Evolutionary conservation across 495 filamentous ascomycete genomes (phyloP).

Genomic region (Aspergillus taichungensis): DNA sequence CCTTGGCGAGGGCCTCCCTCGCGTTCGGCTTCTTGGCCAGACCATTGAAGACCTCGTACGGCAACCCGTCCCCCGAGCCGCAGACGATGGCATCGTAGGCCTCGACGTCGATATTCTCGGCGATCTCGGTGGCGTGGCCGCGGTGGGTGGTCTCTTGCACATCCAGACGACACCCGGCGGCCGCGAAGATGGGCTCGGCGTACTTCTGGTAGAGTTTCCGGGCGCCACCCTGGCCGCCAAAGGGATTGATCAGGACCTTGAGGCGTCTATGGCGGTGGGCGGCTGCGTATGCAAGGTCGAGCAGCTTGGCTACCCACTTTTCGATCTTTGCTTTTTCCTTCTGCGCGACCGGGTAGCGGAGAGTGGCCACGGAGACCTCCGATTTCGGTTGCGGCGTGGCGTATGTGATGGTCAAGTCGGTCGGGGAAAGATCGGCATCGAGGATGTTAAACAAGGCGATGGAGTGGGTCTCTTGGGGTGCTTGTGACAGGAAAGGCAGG

Average conservation of each 20-base stretch:
- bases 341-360: conserved; percentile 53
- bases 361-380: conserved; percentile 45
- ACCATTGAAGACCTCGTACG: conserved; percentile 93
- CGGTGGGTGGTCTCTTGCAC: conserved; percentile 61
- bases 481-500: conserved; percentile 2
- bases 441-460: conserved; percentile 81
- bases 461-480: conserved; percentile 33
- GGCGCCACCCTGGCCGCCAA: conserved; percentile 76
- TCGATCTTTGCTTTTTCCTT: conserved; percentile 41
- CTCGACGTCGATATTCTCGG: conserved; percentile 67
- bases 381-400: conserved; percentile 49
- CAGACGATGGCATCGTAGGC: conserved; percentile 76
- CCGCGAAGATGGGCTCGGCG: conserved; percentile 75
- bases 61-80: conserved; percentile 87
- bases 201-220: conserved; percentile 63
- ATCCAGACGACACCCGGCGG: conserved; percentile 69
- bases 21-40: conserved; percentile 69
- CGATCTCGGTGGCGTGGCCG: conserved; percentile 74
- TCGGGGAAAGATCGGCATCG: conserved; percentile 58
- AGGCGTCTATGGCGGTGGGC: conserved; percentile 62
- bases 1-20: conserved; percentile 57
- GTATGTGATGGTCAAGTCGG: conserved; percentile 66
- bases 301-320: conserved; percentile 52
- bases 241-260: conserved; percentile 85
- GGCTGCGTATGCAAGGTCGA: conserved; percentile 65